Evolutionary conservation across 805 yeast species (phyloP), one percentile per base, ranked within the genome.

Genomic region (Wickerhamomyces chaumierensis): DNA sequence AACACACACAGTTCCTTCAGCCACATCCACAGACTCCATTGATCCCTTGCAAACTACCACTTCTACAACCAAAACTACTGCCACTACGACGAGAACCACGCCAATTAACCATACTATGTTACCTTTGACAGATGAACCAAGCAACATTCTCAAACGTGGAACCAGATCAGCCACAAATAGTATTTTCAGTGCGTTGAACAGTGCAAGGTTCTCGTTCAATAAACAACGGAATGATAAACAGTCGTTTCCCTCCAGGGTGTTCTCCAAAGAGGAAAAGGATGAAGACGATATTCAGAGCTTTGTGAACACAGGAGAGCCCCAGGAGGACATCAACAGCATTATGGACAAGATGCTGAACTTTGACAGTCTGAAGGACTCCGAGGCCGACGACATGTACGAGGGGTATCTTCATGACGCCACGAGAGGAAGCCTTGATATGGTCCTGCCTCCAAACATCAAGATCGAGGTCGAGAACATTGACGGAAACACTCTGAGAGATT

Each of bases 151-250:
- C 42, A 47, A 12, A 41, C 36, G 16, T 45, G 44, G 43, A 44
- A 46, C 36, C 43, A 42, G 44, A 42, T 46, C 48, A 18, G 39
- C 41, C 1, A 50, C 53, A 1, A 41, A 44, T 14, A 42, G 46
- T 25, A 38, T 53, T 14, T 45, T 48, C 15, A 52, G 34, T 36
- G 51, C 57, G 2, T 39, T 53, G 13, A 43, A 52, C 0, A 48
- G 38, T 36, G 56, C 51, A 8, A 41, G 52, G 35, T 39, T 52
- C 3, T 50, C 50, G 1, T 51, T 51, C 35, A 44, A 46, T 19
- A 36, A 39, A 6, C 34, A 35, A 15, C 36, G 27, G 13, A 28
- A 35, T 18, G 8, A 20, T 12, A 20, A 14, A 21, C 7, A n/a
- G n/a, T n/a, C n/a, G n/a, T n/a, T n/a, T n/a, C n/a, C 6, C 17